Base-by-base conservation (phyloP, 139 green algal species). In the Chlamydomonas sp. region DNA sequence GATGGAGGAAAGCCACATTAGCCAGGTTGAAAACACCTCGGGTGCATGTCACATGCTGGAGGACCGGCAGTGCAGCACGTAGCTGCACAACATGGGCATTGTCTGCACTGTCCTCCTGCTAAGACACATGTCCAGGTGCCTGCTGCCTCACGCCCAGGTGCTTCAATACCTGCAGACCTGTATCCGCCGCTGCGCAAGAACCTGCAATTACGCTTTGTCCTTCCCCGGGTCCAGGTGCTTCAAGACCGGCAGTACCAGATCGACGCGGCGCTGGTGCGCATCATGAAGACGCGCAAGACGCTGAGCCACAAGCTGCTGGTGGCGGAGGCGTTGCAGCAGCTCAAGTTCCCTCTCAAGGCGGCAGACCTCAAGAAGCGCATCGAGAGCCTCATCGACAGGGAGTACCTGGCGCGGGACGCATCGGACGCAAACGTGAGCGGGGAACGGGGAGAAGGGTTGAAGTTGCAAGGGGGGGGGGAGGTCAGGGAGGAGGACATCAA, bases 231-330 rank as follows among this genome's bases (percentile, higher is more conserved):
- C 67, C 93, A 97, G 85, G 96, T 98, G 12, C 88, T 99, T 62
- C 94, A 98, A 75, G 97, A 99, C 90, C 91, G 97, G 31, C 95
- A 98, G 90, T 97, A 98, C 88, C 96, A 99, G 93, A 98, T 99
- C 78, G 98, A 99, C 89, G 98, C 98, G 0, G 97, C 97, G 16
- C 96, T 99, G 14, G 97, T 99, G 81, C 95, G 98, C n/a, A 97
- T 99, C 83, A 99, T 99, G 98, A 99, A 99, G 95, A 98, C 96
- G 73, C 93, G 98, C 76, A 99, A 99, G 90, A 94, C 93, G 71
- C 94, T 99, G 20, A 92, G 83, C 62, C 98, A 99, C 94, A 97
- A 97, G 91, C 93, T 99, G 90, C 94, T 99, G 67, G 94, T 99
- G 62, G 89, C 89, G 16, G 98, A 99, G 92, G 95, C 99, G 49